Conservation (phyloP, 2,329 filamentous ascomycete species). For the Pseudomassariella vexata region DNA sequence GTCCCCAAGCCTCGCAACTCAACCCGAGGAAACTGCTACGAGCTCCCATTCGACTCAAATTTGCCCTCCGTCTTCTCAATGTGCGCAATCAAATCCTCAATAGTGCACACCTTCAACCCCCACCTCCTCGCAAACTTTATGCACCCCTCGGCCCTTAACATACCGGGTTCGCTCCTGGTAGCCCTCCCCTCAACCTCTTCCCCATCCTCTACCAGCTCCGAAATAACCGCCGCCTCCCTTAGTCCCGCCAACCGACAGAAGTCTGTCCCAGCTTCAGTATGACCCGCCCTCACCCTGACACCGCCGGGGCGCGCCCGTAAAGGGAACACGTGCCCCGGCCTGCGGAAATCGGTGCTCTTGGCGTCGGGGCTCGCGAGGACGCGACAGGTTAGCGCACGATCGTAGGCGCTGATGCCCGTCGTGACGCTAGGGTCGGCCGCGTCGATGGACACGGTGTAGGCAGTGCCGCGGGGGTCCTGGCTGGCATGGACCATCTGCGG, state of each 20-base stretch:
- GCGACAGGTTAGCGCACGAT: conserved; percentile 77
- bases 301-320: conserved; percentile 74
- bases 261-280: conserved; percentile 92
- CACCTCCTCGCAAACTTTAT: conserved; percentile 81
- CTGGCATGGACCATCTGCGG: conserved; percentile 77
- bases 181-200: conserved; percentile 63
- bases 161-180: conserved; percentile 63
- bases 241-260: conserved; percentile 83
- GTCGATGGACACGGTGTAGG: conserved; percentile 90
- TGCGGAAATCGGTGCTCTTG: conserved; percentile 58
- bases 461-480: conserved; percentile 83
- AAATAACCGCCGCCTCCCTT: conserved; percentile 72
- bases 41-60: conserved; percentile 37
- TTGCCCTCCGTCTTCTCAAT: conserved; percentile 71
- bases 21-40: no score
- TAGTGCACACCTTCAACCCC: conserved; percentile 91
- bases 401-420: conserved; percentile 86
- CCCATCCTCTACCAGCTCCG: conserved; percentile 86
- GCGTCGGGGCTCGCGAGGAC: conserved; percentile 64
- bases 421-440: conserved; percentile 65
- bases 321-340: conserved; percentile 88
- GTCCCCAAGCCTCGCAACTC: no score
- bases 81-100: conserved; percentile 80
- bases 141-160: conserved; percentile 88
- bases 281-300: conserved; percentile 71